Evolutionary conservation across 768 basidiomycete genomes (phyloP).

Genomic region (Lactarius hatsudake): DNA sequence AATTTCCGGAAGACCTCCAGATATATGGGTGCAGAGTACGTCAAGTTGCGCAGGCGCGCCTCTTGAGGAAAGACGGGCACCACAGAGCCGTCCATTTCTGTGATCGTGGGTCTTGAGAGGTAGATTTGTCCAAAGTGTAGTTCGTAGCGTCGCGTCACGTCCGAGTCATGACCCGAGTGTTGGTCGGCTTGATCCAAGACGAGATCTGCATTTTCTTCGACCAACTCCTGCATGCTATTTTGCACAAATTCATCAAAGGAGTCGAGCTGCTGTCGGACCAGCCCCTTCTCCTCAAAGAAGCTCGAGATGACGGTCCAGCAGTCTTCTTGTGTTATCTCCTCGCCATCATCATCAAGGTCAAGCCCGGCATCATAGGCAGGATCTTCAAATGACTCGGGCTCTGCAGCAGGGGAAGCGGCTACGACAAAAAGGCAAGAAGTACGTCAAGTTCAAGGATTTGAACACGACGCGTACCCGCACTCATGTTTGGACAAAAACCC

Average conservation of each 20-base stretch:
- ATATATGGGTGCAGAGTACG: constrained; percentile 93
- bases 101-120: constrained; percentile 90
- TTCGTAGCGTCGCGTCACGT: constrained; percentile 89
- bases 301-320: constrained; percentile 95
- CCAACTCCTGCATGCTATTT: constrained; percentile 98
- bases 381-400: constrained; percentile 48
- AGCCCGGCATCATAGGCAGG: constrained; percentile 49
- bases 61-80: constrained; percentile 96
- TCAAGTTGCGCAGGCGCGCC: constrained; percentile 89
- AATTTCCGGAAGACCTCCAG: constrained; percentile 93
- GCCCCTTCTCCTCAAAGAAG: constrained; percentile 96
- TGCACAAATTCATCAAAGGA: constrained; percentile 99
- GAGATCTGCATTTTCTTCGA: constrained; percentile 94
- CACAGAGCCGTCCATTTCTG: constrained; percentile 92
- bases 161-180: constrained; percentile 81
- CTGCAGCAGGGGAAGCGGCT: constrained; percentile 26
- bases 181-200: constrained; percentile 96
- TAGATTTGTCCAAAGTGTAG: constrained; percentile 98
- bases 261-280: constrained; percentile 96
- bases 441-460: constrained; percentile 11
- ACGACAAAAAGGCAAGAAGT: constrained; percentile 21
- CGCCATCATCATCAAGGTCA: constrained; percentile 58
- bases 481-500: constrained; percentile 21
- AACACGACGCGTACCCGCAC: constrained; percentile 28
- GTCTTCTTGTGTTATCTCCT: constrained; percentile 87